Evolutionary conservation across 2,329 filamentous ascomycete genomes (phyloP).

Genomic region (Paracamarosporium sp.): DNA sequence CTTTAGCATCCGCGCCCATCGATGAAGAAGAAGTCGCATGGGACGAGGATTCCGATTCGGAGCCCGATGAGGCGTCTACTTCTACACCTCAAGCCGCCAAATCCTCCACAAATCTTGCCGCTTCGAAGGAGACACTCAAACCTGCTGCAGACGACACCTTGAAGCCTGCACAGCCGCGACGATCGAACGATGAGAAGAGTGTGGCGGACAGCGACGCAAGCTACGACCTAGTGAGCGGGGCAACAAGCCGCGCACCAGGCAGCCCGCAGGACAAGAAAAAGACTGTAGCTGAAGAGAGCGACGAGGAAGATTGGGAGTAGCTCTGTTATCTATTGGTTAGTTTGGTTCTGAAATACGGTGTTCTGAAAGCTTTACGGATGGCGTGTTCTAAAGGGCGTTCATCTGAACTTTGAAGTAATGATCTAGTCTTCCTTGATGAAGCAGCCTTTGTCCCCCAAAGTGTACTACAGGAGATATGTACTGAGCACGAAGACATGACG

Average conservation of each 20-base stretch:
- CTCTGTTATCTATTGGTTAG: not conserved
- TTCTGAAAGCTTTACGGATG: not conserved
- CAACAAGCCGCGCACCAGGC: slow-evolving; percentile 76
- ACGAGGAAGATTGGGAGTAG: slow-evolving; percentile 80
- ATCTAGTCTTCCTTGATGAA: not conserved
- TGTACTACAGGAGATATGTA: not conserved
- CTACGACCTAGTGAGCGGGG: slow-evolving; percentile 86
- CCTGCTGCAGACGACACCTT: slow-evolving; percentile 45
- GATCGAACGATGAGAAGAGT: slow-evolving; percentile 76
- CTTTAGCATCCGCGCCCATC: slow-evolving; percentile 64
- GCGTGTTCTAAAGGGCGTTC: not conserved
- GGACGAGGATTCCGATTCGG: slow-evolving; percentile 67
- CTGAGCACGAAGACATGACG: not conserved
- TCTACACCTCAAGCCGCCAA: slow-evolving; percentile 15
- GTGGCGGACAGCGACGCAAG: slow-evolving; percentile 93
- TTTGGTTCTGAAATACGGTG: not conserved
- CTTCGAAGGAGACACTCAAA: slow-evolving; percentile 49
- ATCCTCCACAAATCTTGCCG: slow-evolving; percentile 29
- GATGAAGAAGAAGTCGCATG: slow-evolving; percentile 75
- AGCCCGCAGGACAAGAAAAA: slow-evolving; percentile 64
- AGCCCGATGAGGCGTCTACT: slow-evolving; percentile 17
- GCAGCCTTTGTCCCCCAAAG: not conserved
- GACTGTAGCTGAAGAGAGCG: slow-evolving; percentile 63
- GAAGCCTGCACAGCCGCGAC: slow-evolving; percentile 67
- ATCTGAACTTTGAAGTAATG: not conserved